phyloP scores from a whole-genome alignment of 495 filamentous ascomycete species.

The Hypoxylon subgilvum region DNA sequence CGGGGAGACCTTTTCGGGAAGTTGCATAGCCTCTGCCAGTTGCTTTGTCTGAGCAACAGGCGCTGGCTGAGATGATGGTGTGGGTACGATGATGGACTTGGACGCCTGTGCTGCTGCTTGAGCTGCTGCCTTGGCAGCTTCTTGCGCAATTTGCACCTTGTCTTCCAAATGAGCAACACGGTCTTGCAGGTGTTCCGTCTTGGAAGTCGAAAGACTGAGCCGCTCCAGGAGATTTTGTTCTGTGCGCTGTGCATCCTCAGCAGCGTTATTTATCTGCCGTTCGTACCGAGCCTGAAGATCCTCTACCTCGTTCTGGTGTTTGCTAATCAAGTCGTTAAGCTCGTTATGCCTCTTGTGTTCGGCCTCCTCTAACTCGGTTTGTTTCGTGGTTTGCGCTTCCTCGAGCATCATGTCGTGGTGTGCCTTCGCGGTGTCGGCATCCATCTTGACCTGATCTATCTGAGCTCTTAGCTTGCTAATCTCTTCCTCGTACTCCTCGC shows the following conservation, averaged over 20 bases:
- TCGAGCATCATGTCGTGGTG: slow-evolving; percentile 79
- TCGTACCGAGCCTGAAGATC: slow-evolving; percentile 72
- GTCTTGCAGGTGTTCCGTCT: slow-evolving; percentile 79
- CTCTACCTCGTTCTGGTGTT: slow-evolving; percentile 75
- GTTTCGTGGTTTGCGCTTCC: slow-evolving; percentile 69
- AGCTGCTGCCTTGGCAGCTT: slow-evolving; percentile 86
- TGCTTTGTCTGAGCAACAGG: slow-evolving; percentile 49
- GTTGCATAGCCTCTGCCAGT: slow-evolving; percentile 57
- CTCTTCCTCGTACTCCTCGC: slow-evolving; percentile 77
- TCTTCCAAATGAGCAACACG: slow-evolving; percentile 83
- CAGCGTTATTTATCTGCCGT: slow-evolving; percentile 70
- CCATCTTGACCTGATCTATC: slow-evolving; percentile 72
- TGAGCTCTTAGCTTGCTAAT: slow-evolving; percentile 69
- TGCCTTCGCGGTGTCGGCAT: slow-evolving; percentile 74
- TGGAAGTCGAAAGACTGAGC: slow-evolving; percentile 77
- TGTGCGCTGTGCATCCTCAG: slow-evolving; percentile 72
- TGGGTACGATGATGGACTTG: slow-evolving; percentile 62
- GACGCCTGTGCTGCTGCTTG: slow-evolving; percentile 84
- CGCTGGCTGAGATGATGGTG: slow-evolving; percentile 37
- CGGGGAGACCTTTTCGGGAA: slow-evolving; percentile 86
- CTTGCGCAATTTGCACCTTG: slow-evolving; percentile 85
- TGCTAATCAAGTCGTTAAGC: slow-evolving; percentile 67
- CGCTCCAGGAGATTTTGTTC: slow-evolving; percentile 73
- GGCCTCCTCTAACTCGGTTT: slow-evolving; percentile 68
- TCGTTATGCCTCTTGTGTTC: slow-evolving; percentile 60